Evolutionary conservation across 768 basidiomycete species (phyloP).

Genomic region (Psilocybe tampanensis): DNA sequence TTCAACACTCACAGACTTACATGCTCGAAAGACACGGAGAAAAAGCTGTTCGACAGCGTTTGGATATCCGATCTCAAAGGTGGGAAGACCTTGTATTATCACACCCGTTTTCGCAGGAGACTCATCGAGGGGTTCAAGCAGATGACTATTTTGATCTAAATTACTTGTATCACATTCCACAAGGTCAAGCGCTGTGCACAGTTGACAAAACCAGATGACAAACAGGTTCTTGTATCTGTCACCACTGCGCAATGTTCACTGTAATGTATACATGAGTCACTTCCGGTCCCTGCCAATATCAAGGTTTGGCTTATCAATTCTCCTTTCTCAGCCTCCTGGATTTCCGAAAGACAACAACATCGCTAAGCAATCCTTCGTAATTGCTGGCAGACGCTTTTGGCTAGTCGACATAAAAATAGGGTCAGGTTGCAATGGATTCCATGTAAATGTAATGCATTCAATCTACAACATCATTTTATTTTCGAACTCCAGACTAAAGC

Average conservation of each 20-base stretch:
- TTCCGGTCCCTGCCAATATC: neutral
- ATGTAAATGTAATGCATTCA: neutral
- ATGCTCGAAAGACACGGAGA: neutral
- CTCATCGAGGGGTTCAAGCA: neutral
- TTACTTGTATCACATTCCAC: too few relatives aligned
- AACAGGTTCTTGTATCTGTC: neutral
- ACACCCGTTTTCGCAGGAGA: neutral
- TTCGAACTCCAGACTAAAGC: neutral
- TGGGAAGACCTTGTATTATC: neutral
- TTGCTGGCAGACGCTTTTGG: too few relatives aligned
- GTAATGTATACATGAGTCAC: neutral
- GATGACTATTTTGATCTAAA: neutral
- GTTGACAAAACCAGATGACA: slow-evolving; percentile 1
- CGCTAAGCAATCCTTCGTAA: neutral
- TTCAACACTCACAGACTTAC: too few relatives aligned
- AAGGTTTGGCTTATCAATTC: neutral
- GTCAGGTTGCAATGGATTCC: too few relatives aligned
- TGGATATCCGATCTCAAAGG: neutral
- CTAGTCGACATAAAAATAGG: too few relatives aligned
- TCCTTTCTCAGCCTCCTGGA: neutral
- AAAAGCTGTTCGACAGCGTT: neutral
- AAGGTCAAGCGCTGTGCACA: neutral
- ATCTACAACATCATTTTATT: neutral
- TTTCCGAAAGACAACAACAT: neutral
- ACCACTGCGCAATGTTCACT: neutral